Evolutionary conservation across 176 grass and related monocot species (phyloP), one percentile per base, ranked within the genome.

Genomic region (Bromus sterilis): DNA sequence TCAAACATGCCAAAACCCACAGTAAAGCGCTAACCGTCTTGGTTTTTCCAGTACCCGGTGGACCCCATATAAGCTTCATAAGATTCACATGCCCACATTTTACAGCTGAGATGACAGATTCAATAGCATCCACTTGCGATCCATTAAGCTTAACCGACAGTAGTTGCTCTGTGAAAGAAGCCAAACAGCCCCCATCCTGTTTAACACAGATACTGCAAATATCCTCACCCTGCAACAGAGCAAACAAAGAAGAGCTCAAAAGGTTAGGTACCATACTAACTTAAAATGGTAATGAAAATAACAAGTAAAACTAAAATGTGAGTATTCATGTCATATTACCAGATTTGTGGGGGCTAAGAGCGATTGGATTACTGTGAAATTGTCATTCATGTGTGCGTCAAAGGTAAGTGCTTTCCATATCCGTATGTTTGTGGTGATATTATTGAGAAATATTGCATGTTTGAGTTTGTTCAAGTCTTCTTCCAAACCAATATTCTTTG

Each of bases 21-120:
- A 97, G 78, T 31, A 93, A 42, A 51, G 84, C 34, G 77, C 84
- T 69, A 36, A 87, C 33, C 1, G 87, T 97, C 48, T 88, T 97
- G 31, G 94, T 97, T 56, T 97, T 93, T 26, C 94, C 89, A n/a
- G 91, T 93, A 53, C 94, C 94, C 75, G 91, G 94, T 78, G 94
- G 94, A 1, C 94, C 94, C 89, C 94, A 89, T 61, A 93, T 80
- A 85, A 97, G 89, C 77, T 91, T 84, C 9, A 87, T 76, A 46
- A 78, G 81, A 66, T 84, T 78, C 35, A 73, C 61, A 89, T 80
- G 79, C 43, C n/a, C 44, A 68, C 81, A 84, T 71, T 9, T 24
- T 18, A 89, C 40, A 30, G 89, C 85, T 53, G 79, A 89, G 70
- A 91, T 72, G 23, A 88, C 82, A 70, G 83, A 86, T 66, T 79